Percentiles rank a stretch among this genome's conserved stretches.
phyloP scores from a whole-genome alignment of 306 rosid species.

The Rosa rugosa region DNA sequence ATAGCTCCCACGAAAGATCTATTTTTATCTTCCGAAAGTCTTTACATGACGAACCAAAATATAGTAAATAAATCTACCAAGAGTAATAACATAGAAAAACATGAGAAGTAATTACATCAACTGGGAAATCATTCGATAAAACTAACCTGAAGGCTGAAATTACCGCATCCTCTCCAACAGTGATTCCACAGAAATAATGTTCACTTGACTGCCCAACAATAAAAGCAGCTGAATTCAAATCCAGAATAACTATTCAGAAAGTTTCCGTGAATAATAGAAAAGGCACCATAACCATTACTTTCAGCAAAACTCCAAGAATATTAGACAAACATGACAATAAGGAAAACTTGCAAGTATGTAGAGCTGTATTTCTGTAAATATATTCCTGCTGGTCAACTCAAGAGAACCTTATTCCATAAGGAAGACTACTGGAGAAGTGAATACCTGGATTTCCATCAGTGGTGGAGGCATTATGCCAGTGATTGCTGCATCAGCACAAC shows the following conservation, averaged over 20 bases:
- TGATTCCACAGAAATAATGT: slow-evolving; percentile 89
- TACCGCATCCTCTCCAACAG: slow-evolving; percentile 91
- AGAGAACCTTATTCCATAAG: neutral
- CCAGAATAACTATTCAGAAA: slow-evolving; percentile 79
- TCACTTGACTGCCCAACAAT: slow-evolving; percentile 98
- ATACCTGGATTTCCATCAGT: slow-evolving; percentile 89
- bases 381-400: neutral
- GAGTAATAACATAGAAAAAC: slow-evolving; percentile 3
- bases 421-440: slow-evolving; percentile 9
- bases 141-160: slow-evolving; percentile 95
- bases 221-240: slow-evolving; percentile 99
- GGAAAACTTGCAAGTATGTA: neutral
- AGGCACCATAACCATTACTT: slow-evolving; percentile 19
- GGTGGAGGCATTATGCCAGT: slow-evolving; percentile 99
- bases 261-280: slow-evolving; percentile 46
- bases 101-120: slow-evolving; percentile 13
- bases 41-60: slow-evolving; percentile 36
- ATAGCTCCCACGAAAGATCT: slow-evolving; percentile 90
- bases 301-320: slow-evolving; percentile 16
- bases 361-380: neutral
- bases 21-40: slow-evolving; percentile 86
- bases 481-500: slow-evolving; percentile 91
- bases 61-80: slow-evolving; percentile 26
- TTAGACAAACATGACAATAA: slow-evolving; percentile 8
- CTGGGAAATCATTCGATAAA: slow-evolving; percentile 14